A percentile compares a stretch with the other conserved stretches of the same genome.
phyloP scores from a whole-genome alignment of 2,329 filamentous ascomycete species.

The Pseudocercospora ulei region DNA sequence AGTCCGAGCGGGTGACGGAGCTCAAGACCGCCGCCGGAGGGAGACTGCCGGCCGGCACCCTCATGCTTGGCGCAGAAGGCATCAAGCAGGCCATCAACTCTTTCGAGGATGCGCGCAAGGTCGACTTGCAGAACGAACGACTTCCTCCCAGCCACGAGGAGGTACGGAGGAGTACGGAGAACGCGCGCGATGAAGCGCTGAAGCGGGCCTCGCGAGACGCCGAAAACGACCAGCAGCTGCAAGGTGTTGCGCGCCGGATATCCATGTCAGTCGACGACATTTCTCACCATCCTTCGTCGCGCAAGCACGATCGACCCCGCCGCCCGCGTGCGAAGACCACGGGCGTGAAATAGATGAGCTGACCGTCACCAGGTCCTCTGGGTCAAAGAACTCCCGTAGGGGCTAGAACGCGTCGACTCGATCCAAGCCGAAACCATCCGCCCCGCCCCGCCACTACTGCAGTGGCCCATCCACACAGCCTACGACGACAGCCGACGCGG shows the following conservation, averaged over 20 bases:
- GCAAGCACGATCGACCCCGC: conserved; percentile 12
- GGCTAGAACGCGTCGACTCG: conserved; percentile 7
- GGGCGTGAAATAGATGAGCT: conserved; percentile 8
- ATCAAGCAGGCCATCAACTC: conserved; percentile 97
- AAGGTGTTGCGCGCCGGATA: conserved; percentile 77
- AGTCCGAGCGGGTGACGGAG: conserved; percentile 92
- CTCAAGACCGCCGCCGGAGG: conserved; percentile 94
- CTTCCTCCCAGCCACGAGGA: conserved; percentile 88
- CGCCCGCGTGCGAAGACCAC: conserved; percentile 14
- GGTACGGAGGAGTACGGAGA: conserved; percentile 70
- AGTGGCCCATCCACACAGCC: conserved; percentile 6
- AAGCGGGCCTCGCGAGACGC: conserved; percentile 80
- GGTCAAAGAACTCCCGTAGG: conserved; percentile 14
- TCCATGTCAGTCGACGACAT: conserved; percentile 63
- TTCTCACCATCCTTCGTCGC: conserved; percentile 15
- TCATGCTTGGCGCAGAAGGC: conserved; percentile 95
- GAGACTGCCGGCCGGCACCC: conserved; percentile 81
- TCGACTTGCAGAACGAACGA: conserved; percentile 92
- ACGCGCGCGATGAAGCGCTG: conserved; percentile 70
- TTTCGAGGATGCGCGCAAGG: conserved; percentile 94
- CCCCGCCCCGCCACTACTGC: conserved; percentile 2
- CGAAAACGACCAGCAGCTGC: conserved; percentile 80
- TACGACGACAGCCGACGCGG: conserved; percentile 8
- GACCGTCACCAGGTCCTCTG: conserved; percentile 17
- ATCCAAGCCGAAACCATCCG: background rate